phyloP scores from a whole-genome alignment of 345 rosid genomes.

The Moricandia arvensis region DNA sequence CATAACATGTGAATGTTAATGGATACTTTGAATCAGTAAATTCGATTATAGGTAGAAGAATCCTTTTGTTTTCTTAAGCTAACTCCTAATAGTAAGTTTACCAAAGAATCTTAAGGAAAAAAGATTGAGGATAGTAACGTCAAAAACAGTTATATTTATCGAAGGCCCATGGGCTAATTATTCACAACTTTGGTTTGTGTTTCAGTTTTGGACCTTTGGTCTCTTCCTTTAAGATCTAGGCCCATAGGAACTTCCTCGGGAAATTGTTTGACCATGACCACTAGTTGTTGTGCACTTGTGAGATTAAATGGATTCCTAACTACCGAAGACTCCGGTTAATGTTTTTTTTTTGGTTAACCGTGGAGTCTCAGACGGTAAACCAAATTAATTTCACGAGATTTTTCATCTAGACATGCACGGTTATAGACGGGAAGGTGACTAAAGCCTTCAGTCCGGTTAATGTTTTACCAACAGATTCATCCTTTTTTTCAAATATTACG shows the following conservation, averaged over 20 bases:
- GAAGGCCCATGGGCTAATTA: background rate
- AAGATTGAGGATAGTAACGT: background rate
- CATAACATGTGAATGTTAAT: slow-evolving; percentile 6
- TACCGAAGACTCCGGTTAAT: background rate
- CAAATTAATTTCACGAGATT: no score
- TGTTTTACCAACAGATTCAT: background rate
- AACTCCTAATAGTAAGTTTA: background rate
- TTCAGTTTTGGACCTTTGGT: background rate
- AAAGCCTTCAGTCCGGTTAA: no score
- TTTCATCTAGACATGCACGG: no score
- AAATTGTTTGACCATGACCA: background rate
- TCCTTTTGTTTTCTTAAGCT: background rate
- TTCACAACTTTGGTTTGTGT: background rate
- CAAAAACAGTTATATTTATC: background rate
- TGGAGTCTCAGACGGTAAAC: no score
- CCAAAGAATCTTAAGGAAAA: background rate
- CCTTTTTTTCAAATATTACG: background rate
- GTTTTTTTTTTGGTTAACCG: no score
- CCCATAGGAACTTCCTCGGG: background rate
- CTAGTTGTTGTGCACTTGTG: background rate
- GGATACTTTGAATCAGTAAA: background rate
- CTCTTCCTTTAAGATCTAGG: background rate
- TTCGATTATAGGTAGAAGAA: background rate
- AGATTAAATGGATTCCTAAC: background rate
- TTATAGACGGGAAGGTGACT: no score